Percentiles rank a stretch among this genome's conserved stretches.
Evolutionary conservation across 257 asterid genomes (phyloP).

Genomic region (Solanum sitiens): DNA sequence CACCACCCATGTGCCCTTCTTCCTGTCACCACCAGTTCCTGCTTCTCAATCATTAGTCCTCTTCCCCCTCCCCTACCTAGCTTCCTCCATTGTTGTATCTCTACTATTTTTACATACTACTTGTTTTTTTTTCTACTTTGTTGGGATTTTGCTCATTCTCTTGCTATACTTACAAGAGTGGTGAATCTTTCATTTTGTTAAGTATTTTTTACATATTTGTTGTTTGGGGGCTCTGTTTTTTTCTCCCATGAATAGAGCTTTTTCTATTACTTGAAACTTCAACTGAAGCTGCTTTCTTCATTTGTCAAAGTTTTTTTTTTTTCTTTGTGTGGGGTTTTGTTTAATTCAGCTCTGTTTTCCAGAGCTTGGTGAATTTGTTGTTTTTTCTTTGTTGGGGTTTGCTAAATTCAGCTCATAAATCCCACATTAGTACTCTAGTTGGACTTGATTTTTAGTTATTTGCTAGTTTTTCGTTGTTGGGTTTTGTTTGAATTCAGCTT

Average conservation of each 20-base stretch:
- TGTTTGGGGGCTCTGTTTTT: not conserved
- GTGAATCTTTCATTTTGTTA: not conserved
- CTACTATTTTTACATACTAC: not conserved
- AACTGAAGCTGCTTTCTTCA: not conserved
- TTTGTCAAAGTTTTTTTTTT: not conserved
- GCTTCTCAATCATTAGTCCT: conserved; percentile 77
- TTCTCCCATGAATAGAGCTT: not conserved
- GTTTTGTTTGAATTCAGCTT: not conserved
- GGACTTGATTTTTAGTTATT: not conserved
- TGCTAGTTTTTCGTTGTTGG: not conserved
- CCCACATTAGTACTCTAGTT: not conserved
- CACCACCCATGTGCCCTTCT: conserved; percentile 94
- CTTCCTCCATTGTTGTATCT: not conserved
- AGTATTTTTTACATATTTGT: not conserved
- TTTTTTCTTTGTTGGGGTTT: not conserved
- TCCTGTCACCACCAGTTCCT: conserved; percentile 96
- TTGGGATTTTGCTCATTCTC: not conserved
- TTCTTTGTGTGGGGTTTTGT: not conserved
- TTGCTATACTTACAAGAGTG: not conserved
- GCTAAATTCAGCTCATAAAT: not conserved
- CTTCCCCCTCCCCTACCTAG: not conserved
- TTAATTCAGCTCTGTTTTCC: not conserved
- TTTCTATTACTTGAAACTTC: not conserved
- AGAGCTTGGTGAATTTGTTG: not conserved
- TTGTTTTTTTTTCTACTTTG: not conserved